Percentiles rank a stretch among this genome's conserved stretches.
These are phyloP conservation scores for Vairimorpha ceranae DNA, from an alignment of 371 early-diverging fungal species.

Conservation along the genomic window DNA sequence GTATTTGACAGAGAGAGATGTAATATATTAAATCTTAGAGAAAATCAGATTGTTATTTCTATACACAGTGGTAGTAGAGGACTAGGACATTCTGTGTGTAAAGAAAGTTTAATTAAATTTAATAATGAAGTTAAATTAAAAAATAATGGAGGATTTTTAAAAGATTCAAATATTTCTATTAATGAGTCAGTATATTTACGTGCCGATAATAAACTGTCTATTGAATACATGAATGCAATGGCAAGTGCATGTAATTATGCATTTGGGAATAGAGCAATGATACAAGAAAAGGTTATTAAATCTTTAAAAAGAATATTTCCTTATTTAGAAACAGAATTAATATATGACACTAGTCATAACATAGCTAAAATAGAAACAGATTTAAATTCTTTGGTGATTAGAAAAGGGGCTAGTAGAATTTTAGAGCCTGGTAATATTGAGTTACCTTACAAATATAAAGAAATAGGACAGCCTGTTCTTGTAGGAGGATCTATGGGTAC, in stretches of 20 bases:
- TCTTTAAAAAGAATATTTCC: slow-evolving; percentile 38
- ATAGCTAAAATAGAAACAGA: slow-evolving; percentile 48
- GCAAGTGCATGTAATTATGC: slow-evolving; percentile 61
- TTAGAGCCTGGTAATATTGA: slow-evolving; percentile 34
- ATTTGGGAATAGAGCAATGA: slow-evolving; percentile 60
- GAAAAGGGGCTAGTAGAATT: slow-evolving; percentile 60
- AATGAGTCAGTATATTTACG: slow-evolving; percentile 8
- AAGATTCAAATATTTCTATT: not conserved
- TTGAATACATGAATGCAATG: slow-evolving; percentile 51
- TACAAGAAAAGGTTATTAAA: slow-evolving; percentile 45
- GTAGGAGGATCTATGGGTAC: slow-evolving; percentile 64
- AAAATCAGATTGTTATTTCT: slow-evolving; percentile 48
- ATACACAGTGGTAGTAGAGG: slow-evolving; percentile 63
- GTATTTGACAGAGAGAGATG: slow-evolving; percentile 49
- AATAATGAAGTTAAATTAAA: not conserved
- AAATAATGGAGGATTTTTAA: not conserved
- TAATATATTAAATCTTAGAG: slow-evolving; percentile 39
- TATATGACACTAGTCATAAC: slow-evolving; percentile 63
- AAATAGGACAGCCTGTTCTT: slow-evolving; percentile 41
- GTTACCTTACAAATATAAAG: slow-evolving; percentile 12
- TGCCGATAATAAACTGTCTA: slow-evolving; percentile 24
- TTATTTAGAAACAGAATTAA: slow-evolving; percentile 22
- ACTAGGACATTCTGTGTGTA: slow-evolving; percentile 54
- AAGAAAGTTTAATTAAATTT: slow-evolving; percentile 35
- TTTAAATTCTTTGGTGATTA: slow-evolving; percentile 40